phyloP scores from a whole-genome alignment of 352 stramenopile genomes.

The Plasmopara halstedii region DNA sequence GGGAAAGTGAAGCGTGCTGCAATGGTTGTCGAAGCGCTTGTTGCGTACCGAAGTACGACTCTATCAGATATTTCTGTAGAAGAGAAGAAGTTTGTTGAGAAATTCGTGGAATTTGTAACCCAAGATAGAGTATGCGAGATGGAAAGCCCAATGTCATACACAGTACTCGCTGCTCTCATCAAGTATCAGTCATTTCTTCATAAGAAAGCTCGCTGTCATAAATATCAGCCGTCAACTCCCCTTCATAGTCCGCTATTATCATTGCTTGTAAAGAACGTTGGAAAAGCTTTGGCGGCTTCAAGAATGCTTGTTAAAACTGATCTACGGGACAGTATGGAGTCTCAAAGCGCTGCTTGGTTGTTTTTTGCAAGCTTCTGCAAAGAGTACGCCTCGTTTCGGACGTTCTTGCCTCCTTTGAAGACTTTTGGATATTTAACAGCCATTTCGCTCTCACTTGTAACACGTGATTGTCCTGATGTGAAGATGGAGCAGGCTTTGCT shows the following conservation, averaged over 20 bases:
- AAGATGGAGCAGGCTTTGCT: constrained; percentile 26
- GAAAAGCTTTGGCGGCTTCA: constrained; percentile 25
- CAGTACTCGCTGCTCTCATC: constrained; percentile 40
- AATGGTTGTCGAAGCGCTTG: constrained; percentile 31
- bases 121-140: constrained; percentile 14
- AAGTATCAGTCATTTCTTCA: constrained; percentile 36
- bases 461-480: constrained; percentile 2
- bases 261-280: constrained; percentile 24
- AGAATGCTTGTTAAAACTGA: constrained; percentile 35
- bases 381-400: constrained; percentile 38
- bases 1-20: constrained; percentile 19
- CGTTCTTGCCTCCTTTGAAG: constrained; percentile 34
- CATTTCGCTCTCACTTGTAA: constrained; percentile 26
- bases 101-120: constrained; percentile 17
- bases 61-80: constrained; percentile 10
- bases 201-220: constrained; percentile 9
- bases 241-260: constrained; percentile 3
- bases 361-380: constrained; percentile 56
- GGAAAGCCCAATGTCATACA: constrained; percentile 25
- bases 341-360: constrained; percentile 23
- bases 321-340: constrained; percentile 3
- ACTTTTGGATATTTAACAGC: constrained; percentile 61
- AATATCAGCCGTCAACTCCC: constrained; percentile 2
- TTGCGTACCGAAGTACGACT: constrained; percentile 7
- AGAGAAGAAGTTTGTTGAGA: constrained; percentile 27